Evolutionary conservation across 768 basidiomycete genomes (phyloP).

Genomic region (Rubroboletus satanas): DNA sequence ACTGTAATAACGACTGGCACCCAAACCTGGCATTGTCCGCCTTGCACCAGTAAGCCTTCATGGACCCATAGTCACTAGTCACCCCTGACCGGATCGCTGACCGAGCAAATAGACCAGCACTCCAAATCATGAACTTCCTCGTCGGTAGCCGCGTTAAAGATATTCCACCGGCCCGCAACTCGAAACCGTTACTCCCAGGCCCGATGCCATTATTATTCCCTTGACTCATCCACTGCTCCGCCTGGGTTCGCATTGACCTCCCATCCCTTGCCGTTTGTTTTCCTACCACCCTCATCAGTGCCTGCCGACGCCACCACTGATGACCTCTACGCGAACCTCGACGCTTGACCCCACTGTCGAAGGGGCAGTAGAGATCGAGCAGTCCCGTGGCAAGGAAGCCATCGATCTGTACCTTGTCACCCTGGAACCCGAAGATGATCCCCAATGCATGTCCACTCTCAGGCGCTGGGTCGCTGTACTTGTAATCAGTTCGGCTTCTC

Average conservation of each 20-base stretch:
- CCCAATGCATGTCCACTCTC: conserved; percentile 36
- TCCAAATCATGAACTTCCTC: background rate
- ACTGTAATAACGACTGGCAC: no score
- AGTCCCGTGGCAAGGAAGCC: background rate
- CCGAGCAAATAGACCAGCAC: background rate
- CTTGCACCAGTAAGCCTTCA: background rate
- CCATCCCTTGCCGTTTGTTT: background rate
- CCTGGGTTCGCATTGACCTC: background rate
- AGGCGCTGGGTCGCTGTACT: conserved; percentile 49
- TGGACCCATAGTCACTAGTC: background rate
- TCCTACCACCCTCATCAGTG: background rate
- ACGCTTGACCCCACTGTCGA: conserved; percentile 8
- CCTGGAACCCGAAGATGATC: conserved; percentile 41
- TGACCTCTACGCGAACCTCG: conserved; percentile 8
- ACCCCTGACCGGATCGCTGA: background rate
- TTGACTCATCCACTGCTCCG: background rate
- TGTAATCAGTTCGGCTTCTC: conserved; percentile 43
- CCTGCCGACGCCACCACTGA: background rate
- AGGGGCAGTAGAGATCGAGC: background rate
- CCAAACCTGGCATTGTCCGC: background rate
- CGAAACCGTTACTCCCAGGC: background rate
- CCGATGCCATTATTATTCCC: conserved; percentile 4
- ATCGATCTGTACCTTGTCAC: conserved; percentile 28
- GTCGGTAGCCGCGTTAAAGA: background rate
- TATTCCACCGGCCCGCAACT: background rate